A percentile compares a stretch with the other conserved stretches of the same genome.
Evolutionary conservation across 179 eudicot genomes (phyloP).

Genomic region (Actinidia chinensis): DNA sequence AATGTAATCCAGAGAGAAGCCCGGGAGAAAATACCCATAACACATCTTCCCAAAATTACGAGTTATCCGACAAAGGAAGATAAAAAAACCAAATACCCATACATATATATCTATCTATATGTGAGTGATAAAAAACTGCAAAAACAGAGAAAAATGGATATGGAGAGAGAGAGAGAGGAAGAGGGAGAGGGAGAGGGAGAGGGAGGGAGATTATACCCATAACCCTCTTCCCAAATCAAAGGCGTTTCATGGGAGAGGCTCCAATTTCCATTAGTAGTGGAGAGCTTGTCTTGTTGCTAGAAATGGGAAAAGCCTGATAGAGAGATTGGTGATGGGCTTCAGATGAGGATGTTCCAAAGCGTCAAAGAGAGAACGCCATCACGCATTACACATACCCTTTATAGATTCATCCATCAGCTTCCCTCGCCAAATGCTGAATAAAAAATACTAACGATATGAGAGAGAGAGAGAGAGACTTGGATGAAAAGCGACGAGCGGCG

Average conservation of each 20-base stretch:
- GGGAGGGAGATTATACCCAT: conserved; percentile 50
- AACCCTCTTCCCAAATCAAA: conserved; percentile 96
- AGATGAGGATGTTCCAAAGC: neutral
- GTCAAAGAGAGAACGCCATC: conserved; percentile 14
- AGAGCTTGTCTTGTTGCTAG: neutral
- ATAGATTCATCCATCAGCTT: neutral
- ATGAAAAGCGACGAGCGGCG: neutral
- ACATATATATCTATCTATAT: neutral
- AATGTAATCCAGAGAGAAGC: too few species aligned
- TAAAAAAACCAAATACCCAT: too few species aligned
- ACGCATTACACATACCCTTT: too few species aligned
- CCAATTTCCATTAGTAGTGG: conserved; percentile 52
- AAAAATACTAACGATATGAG: neutral
- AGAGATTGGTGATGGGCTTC: conserved; percentile 32
- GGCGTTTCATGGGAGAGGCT: conserved; percentile 65
- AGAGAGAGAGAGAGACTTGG: conserved; percentile 4
- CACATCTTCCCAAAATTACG: too few species aligned
- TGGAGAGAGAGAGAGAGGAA: too few species aligned
- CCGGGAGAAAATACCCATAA: too few species aligned
- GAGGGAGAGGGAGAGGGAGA: neutral
- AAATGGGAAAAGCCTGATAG: conserved; percentile 19
- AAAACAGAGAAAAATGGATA: too few species aligned
- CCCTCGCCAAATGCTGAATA: neutral
- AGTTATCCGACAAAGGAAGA: neutral
- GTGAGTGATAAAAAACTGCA: too few species aligned